Percentiles rank a stretch among this genome's conserved stretches.
These are phyloP conservation scores for Exophiala sp. DNA, from an alignment of 2,329 filamentous ascomycete species.

Conservation along the genomic window DNA sequence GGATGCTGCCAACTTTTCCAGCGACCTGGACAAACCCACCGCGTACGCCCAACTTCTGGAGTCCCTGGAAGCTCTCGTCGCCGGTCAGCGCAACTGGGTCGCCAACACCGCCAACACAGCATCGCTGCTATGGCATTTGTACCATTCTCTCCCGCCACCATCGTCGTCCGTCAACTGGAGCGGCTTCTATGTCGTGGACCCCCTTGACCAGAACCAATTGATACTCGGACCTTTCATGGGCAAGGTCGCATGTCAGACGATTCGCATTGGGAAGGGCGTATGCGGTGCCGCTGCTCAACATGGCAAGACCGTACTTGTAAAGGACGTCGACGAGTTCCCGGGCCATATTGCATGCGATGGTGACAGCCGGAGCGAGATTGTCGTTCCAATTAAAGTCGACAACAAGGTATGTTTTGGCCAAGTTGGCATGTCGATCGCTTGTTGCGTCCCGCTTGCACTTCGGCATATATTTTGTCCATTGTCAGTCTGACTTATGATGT, in stretches of 20 bases:
- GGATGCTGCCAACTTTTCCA: constrained; percentile 42
- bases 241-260: constrained; percentile 45
- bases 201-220: constrained; percentile 25
- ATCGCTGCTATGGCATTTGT: constrained; percentile 47
- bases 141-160: constrained; percentile 39
- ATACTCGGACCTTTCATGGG: constrained; percentile 46
- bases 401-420: constrained; percentile 34
- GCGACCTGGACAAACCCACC: constrained; percentile 37
- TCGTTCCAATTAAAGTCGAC: constrained; percentile 41
- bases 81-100: constrained; percentile 45
- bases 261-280: constrained; percentile 42
- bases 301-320: constrained; percentile 39
- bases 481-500: too few relatives aligned
- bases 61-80: constrained; percentile 37
- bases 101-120: constrained; percentile 44
- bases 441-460: too few relatives aligned
- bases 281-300: constrained; percentile 42
- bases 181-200: constrained; percentile 42
- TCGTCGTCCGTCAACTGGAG: constrained; percentile 45
- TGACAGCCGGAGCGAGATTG: constrained; percentile 46
- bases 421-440: background rate
- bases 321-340: constrained; percentile 41
- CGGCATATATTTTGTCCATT: too few relatives aligned
- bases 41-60: constrained; percentile 40
- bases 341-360: constrained; percentile 48